Conservation (phyloP, 768 basidiomycete genomes). For the Russula virescens region DNA sequence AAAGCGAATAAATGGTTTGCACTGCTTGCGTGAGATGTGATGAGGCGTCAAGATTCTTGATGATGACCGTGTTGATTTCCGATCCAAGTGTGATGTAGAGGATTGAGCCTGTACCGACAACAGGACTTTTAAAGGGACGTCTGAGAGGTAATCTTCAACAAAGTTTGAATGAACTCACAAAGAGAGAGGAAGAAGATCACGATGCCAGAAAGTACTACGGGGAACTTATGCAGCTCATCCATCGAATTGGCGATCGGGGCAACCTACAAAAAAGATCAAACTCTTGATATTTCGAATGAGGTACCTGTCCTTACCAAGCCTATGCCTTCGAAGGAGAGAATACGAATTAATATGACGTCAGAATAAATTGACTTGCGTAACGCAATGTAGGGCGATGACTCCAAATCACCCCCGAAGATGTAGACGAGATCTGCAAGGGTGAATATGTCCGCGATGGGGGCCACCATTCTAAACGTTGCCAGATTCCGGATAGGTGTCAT, state of each 20-base stretch:
- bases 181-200: slow-evolving; percentile 87
- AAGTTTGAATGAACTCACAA: slow-evolving; percentile 36
- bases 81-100: slow-evolving; percentile 86
- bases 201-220: slow-evolving; percentile 77
- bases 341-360: slow-evolving; percentile 37
- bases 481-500: slow-evolving; percentile 86
- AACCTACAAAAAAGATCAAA: slow-evolving; percentile 40
- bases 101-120: slow-evolving; percentile 83
- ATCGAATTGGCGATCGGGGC: slow-evolving; percentile 99
- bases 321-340: slow-evolving; percentile 97
- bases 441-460: slow-evolving; percentile 90
- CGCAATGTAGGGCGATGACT: slow-evolving; percentile 60
- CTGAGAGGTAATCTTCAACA: too few relatives aligned
- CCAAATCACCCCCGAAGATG: slow-evolving; percentile 83
- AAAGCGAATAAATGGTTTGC: slow-evolving; percentile 81
- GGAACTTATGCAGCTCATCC: slow-evolving; percentile 93
- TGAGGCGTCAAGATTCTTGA: slow-evolving; percentile 84
- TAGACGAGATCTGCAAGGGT: slow-evolving; percentile 85
- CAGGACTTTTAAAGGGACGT: slow-evolving; percentile 44
- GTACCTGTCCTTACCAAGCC: slow-evolving; percentile 36
- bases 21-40: too few relatives aligned
- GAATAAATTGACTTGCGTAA: slow-evolving; percentile 77
- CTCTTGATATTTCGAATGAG: neutral
- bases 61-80: slow-evolving; percentile 85
- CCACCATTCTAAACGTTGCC: slow-evolving; percentile 87